A percentile compares a stretch with the other conserved stretches of the same genome.
These are phyloP conservation scores for Scutellaria barbata DNA, from an alignment of 257 asterid genomes.

Conservation along the genomic window DNA sequence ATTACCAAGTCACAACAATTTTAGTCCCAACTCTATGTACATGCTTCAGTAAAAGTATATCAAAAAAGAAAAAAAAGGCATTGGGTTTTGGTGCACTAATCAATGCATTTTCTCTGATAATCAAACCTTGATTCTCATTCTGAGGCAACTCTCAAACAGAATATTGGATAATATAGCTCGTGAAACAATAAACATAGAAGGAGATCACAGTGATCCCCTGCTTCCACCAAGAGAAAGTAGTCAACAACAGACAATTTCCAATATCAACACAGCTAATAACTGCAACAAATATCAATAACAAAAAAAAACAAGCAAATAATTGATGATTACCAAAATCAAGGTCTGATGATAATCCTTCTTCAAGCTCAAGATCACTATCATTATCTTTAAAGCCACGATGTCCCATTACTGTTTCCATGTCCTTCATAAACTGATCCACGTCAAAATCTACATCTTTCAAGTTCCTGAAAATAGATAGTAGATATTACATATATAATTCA, in stretches of 20 bases:
- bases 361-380: conserved; percentile 59
- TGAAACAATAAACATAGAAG: background rate
- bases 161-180: background rate
- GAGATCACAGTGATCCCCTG: background rate
- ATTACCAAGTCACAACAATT: too few relatives aligned
- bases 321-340: conserved; percentile 72
- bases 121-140: conserved; percentile 3
- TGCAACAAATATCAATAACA: conserved; percentile 26
- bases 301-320: conserved; percentile 18
- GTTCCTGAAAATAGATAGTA: conserved; percentile 43
- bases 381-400: conserved; percentile 49
- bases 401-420: conserved; percentile 72
- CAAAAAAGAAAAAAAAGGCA: conserved; percentile 4
- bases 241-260: conserved; percentile 5
- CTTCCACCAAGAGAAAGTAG: conserved; percentile 8
- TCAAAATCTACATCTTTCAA: conserved; percentile 74
- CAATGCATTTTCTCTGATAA: conserved; percentile 18
- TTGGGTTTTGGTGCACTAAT: background rate
- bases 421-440: conserved; percentile 82
- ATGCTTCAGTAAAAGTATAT: background rate
- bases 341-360: conserved; percentile 71
- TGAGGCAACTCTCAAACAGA: conserved; percentile 16
- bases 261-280: conserved; percentile 8
- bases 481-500: conserved; percentile 14
- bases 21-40: background rate